These are phyloP conservation scores for Fusarium dimerum DNA, from an alignment of 2,329 filamentous ascomycete species.

Conservation along the genomic window DNA sequence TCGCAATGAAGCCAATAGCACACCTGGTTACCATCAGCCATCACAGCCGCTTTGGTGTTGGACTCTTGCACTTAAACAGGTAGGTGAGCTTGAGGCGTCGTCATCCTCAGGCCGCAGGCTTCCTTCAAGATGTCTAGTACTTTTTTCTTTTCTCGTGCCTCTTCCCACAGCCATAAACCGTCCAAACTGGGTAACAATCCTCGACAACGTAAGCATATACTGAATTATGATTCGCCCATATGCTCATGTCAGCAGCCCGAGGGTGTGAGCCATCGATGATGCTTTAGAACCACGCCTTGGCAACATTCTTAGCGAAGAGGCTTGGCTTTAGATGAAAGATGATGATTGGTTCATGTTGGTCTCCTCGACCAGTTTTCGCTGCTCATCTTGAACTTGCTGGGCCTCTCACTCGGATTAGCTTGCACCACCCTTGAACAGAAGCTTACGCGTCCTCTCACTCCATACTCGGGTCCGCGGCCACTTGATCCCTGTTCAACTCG, in stretches of 20 bases:
- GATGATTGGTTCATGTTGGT: conserved; percentile 15
- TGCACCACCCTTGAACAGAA: conserved; percentile 27
- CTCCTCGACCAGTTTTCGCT: conserved; percentile 7
- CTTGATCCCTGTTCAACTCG: conserved; percentile 24
- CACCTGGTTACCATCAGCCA: conserved; percentile 15
- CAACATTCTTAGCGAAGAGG: not conserved
- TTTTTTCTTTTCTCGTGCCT: not conserved
- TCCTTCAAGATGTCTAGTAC: conserved; percentile 1
- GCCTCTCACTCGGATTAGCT: conserved; percentile 18
- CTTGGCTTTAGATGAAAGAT: not conserved
- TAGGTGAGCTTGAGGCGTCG: conserved; percentile 26
- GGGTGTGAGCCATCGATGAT: not conserved
- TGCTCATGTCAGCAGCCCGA: not conserved
- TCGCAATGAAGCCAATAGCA: not conserved
- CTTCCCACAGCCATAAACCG: no score
- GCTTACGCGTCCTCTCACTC: conserved; percentile 32
- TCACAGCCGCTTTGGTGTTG: conserved; percentile 19
- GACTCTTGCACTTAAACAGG: conserved; percentile 23
- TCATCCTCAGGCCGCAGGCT: conserved; percentile 33
- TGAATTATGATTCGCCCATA: no score
- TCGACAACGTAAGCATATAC: no score
- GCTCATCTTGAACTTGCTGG: conserved; percentile 5
- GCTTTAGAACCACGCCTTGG: not conserved
- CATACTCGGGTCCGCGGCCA: conserved; percentile 24
- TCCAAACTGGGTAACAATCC: no score